Conservation (phyloP, 257 asterid species). For the Jacaranda mimosifolia region DNA sequence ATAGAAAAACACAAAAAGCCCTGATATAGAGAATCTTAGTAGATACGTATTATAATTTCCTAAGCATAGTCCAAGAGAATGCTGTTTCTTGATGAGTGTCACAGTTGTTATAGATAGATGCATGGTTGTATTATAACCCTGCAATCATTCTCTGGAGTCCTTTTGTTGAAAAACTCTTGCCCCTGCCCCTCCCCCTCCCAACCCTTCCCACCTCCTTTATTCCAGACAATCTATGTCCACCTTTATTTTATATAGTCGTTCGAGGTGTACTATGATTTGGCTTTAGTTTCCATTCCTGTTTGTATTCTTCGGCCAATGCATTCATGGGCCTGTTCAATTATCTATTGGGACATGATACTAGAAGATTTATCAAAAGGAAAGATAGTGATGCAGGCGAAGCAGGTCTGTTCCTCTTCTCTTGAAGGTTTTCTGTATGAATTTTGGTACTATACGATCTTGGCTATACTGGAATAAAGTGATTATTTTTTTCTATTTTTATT, state of each 20-base stretch:
- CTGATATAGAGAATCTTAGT: background rate
- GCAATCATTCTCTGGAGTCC: constrained; percentile 6
- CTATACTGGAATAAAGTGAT: no score
- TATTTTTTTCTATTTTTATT: background rate
- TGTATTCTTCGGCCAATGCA: constrained; percentile 37
- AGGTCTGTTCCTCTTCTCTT: constrained; percentile 47
- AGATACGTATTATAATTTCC: background rate
- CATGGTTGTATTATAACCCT: constrained; percentile 21
- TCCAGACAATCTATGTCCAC: background rate
- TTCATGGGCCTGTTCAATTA: constrained; percentile 67
- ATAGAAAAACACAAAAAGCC: background rate
- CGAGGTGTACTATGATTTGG: constrained; percentile 18
- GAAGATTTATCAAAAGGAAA: constrained; percentile 76
- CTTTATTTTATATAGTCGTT: background rate
- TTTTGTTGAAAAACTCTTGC: constrained; percentile 7
- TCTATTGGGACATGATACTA: constrained; percentile 55
- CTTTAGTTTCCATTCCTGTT: background rate
- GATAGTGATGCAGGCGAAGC: constrained; percentile 92
- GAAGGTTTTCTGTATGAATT: background rate
- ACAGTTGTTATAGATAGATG: background rate
- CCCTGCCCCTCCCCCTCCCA: background rate
- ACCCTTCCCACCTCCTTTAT: background rate
- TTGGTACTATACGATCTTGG: background rate
- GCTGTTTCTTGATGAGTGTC: background rate
- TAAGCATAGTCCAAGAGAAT: no score